Evolutionary conservation across 1,284 basidiomycete species (phyloP).

Genomic region (Sanguinoderma infundibulare): DNA sequence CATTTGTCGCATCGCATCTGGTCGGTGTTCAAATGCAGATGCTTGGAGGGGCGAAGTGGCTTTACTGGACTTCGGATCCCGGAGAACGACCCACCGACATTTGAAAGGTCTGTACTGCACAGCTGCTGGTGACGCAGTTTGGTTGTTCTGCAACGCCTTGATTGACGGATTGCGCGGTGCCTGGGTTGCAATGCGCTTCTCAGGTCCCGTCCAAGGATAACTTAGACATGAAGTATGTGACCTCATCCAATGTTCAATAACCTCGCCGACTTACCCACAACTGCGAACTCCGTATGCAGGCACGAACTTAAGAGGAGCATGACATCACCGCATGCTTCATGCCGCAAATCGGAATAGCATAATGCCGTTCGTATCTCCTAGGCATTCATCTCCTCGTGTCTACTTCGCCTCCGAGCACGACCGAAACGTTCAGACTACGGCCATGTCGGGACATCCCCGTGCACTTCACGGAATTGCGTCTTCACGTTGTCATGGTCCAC

Average conservation of each 20-base stretch:
- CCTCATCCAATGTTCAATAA: neutral
- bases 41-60: neutral
- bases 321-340: neutral
- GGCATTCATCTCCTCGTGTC: neutral
- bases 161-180: neutral
- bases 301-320: neutral
- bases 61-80: neutral
- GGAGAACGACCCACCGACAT: neutral
- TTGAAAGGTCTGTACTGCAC: neutral
- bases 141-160: neutral
- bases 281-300: neutral
- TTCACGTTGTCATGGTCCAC: constrained; percentile 2
- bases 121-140: neutral
- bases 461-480: neutral
- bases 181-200: neutral
- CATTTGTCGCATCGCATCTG: neutral
- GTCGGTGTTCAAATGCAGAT: neutral
- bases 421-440: neutral
- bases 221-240: neutral
- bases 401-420: neutral
- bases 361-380: neutral
- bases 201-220: neutral
- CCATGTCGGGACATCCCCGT: neutral
- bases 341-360: neutral
- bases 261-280: neutral